Evolutionary conservation across 805 yeast genomes (phyloP).

Genomic region (Saccharomyces paradoxus): DNA sequence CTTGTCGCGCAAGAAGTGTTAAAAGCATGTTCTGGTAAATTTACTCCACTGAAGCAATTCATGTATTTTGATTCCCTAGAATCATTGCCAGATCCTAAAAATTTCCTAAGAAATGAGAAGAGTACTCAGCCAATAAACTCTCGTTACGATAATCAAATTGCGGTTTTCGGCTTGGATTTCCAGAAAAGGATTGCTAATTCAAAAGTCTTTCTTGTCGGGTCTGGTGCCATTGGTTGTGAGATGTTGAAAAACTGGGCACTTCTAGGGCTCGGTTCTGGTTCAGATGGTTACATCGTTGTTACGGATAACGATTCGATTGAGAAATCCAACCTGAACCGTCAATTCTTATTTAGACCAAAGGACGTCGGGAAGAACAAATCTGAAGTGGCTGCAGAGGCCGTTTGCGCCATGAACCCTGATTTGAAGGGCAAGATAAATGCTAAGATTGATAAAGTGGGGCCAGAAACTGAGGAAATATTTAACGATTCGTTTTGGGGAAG

Average conservation of each 20-base stretch:
- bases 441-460: slow-evolving; percentile 80
- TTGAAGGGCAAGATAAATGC: slow-evolving; percentile 69
- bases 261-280: slow-evolving; percentile 91
- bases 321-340: slow-evolving; percentile 92
- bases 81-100: slow-evolving; percentile 60
- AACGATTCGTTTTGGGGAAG: slow-evolving; percentile 77
- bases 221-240: slow-evolving; percentile 99
- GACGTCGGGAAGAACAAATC: slow-evolving; percentile 92
- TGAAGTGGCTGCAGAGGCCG: slow-evolving; percentile 84
- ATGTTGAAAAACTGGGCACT: slow-evolving; percentile 97
- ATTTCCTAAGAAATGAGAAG: slow-evolving; percentile 56
- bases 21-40: slow-evolving; percentile 92
- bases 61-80: slow-evolving; percentile 91
- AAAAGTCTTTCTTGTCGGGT: slow-evolving; percentile 84
- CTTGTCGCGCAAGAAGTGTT: slow-evolving; percentile 92
- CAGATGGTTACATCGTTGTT: slow-evolving; percentile 70
- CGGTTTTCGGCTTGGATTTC: slow-evolving; percentile 79
- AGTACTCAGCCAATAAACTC: slow-evolving; percentile 68
- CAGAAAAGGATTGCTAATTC: slow-evolving; percentile 68
- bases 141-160: slow-evolving; percentile 91
- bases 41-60: slow-evolving; percentile 87
- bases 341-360: slow-evolving; percentile 85
- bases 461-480: slow-evolving; percentile 83
- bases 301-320: slow-evolving; percentile 96
- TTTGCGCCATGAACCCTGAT: slow-evolving; percentile 75